Base-by-base conservation (phyloP, 495 filamentous ascomycete genomes). In the Hypoxylon crocopeplum region DNA sequence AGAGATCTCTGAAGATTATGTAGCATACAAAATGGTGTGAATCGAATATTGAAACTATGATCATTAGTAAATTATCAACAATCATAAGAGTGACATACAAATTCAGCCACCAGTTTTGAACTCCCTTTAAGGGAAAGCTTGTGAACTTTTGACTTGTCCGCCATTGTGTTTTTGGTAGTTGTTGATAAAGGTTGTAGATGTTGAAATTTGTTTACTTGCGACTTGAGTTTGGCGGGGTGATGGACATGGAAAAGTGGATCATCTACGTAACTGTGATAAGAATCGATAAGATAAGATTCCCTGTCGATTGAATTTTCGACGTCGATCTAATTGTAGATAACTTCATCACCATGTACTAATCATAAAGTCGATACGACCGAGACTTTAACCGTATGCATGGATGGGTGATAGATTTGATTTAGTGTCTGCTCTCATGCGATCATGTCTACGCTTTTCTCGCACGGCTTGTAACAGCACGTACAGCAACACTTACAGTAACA, bases 101-200 rank as follows among this genome's bases (percentile, higher is more conserved):
- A 98, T 82, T 98, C 95, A 19, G 92, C 85, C 36, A 98, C 90
- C 16, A 96, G 80, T 76, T 93, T 96, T 12, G 91, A 86, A 88
- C 94, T 75, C 83, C 93, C 93, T 82, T 93, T 95, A 47, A 97
- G 80, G 30, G 92, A 91, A 51, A 98, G 84, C 77, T 93, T 97
- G 80, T 97, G 93, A 30, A 90, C 84, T 74, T 95, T 96, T 40
- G 92, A 90, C 66, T 93, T 95, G 59, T 95, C 91, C 67, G 68
- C 50, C 60, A 68, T 68, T 12, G 8, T 61, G 51, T 8, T 47
- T 7, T 29, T 36, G n/a, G 11, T 39, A 16, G 20, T 32, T 11
- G 44, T 30, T 33, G 5, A 6, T 13, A 30, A 19, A 10, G 15
- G 29, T 37, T 34, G 30, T 47, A 36, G 15, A 47, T 44, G n/a